Base-by-base conservation (phyloP, 768 basidiomycete genomes). In the Phanerochaete carnosa region DNA sequence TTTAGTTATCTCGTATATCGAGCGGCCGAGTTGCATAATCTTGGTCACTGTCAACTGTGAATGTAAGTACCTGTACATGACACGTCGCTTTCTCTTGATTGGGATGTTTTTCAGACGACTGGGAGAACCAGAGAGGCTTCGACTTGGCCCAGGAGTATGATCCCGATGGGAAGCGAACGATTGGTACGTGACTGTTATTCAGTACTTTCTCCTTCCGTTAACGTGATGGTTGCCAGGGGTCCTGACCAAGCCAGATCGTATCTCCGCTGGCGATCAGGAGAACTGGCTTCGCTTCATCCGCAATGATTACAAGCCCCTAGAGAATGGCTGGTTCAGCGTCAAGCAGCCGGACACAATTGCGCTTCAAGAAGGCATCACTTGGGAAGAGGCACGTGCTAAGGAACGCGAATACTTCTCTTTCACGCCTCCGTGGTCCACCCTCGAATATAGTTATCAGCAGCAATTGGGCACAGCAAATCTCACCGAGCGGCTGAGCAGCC, bases 101-200 rank as follows among this genome's bases (percentile, higher is more conserved):
- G 28, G 29, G 35, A 23, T 7, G n/a, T 6, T 49, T 16, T n/a
- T 9, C 57, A 92, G 90, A 89, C 55, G 89, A 93, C 62, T 89
- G 89, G 22, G 88, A 92, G 65, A 93, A 90, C 46, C 90, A 92
- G 69, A 87, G 86, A 0, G 90, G 90, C 0, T 84, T 87, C 60
- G 75, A 80, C n/a, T 73, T 92, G 0, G 83, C 88, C 0, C 86
- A 85, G 65, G 52, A 73, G 15, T 73, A 80, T 51, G 89, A 92
- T 62, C 83, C 85, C 0, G 73, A 82, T 1, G 89, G 90, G 0
- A 79, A 78, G 53, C 79, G 89, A 3, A 92, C 89, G 0, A 86
- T 92, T 19, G 89, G 90, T 89, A 62, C 32, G 53, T 26, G n/a
- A n/a, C n/a, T n/a, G n/a, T n/a, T n/a, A n/a, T n/a, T n/a, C n/a